Evolutionary conservation across 1,284 basidiomycete species (phyloP), one percentile per base, ranked within the genome.

Genomic region (Moniliophthora roreri): DNA sequence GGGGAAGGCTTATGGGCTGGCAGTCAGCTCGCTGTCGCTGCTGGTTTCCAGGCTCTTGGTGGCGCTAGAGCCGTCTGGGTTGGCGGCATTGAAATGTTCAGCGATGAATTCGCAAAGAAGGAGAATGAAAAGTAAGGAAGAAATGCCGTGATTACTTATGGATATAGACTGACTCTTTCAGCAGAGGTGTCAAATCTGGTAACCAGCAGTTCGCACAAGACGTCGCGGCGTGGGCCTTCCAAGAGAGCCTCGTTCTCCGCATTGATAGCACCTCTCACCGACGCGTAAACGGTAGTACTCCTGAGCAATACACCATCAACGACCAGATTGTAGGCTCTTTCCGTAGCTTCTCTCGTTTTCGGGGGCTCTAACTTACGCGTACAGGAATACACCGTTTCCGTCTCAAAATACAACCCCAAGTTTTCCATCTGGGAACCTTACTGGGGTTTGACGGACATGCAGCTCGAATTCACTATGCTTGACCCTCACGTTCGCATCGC

Each of bases 401-500:
- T 96, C 36, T 88, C 86, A 2, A 78, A 78, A 42, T 91, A 79
- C 65, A 76, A 91, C 58, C 63, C 80, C 10, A 67, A 69, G 51
- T 75, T 73, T 13, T 70, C 74, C 5, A 70, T 69, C 11, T 98
- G 92, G 92, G 72, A 73, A 40, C 88, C 93, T 0, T 89, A 87
- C 67, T 82, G 83, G 3, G 81, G 77, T 24, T 66, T 90, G 51
- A 75, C 74, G 9, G 91, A 97, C 68, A 64, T 98, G 16, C 96
- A 98, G 65, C 80, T 99, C 50, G 94, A 96, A 62, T 97, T 98
- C 68, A 94, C 92, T 24, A 99, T 99, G 96, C 84, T 99, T 39
- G 97, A 99, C 70, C 96, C 95, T 1, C 92, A 95, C 69, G 74
- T 96, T 56, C 89, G 94, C 28, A 91, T 86, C 8, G 71, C 84